Conservation (phyloP, 2,329 filamentous ascomycete genomes). For the Thermochaetoides dissita region DNA sequence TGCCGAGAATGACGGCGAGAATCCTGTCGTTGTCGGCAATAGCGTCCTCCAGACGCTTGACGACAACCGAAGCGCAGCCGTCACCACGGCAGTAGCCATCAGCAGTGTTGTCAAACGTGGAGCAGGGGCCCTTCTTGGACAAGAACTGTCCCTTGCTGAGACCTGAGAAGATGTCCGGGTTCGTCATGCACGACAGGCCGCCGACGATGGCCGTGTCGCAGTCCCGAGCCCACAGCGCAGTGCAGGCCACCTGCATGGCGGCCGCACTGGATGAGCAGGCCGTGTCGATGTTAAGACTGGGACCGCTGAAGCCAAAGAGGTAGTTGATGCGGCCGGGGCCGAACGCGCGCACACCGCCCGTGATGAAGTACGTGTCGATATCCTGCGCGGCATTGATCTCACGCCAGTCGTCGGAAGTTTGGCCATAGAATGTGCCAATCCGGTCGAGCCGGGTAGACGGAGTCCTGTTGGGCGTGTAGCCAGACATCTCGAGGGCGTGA, state of each 20-base stretch:
- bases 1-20: conserved; percentile 61
- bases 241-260: conserved; percentile 58
- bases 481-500: conserved; percentile 69
- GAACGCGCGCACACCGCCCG: conserved; percentile 29
- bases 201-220: conserved; percentile 72
- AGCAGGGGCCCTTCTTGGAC: conserved; percentile 62
- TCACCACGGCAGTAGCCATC: conserved; percentile 77
- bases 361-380: conserved; percentile 44
- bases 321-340: conserved; percentile 53
- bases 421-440: conserved; percentile 62
- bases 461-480: conserved; percentile 60
- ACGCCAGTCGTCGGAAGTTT: conserved; percentile 63
- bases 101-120: conserved; percentile 67
- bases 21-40: conserved; percentile 62
- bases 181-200: conserved; percentile 64
- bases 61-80: conserved; percentile 56
- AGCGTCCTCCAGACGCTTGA: conserved; percentile 71
- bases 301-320: conserved; percentile 63
- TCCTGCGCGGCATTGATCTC: conserved; percentile 61
- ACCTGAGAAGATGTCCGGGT: conserved; percentile 66
- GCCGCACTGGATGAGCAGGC: conserved; percentile 64
- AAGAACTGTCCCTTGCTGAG: conserved; percentile 66
- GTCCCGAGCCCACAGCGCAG: conserved; percentile 59
- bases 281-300: conserved; percentile 61
- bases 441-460: conserved; percentile 50